phyloP scores from a whole-genome alignment of 2,329 filamentous ascomycete species.

The Diaporthe capsici region DNA sequence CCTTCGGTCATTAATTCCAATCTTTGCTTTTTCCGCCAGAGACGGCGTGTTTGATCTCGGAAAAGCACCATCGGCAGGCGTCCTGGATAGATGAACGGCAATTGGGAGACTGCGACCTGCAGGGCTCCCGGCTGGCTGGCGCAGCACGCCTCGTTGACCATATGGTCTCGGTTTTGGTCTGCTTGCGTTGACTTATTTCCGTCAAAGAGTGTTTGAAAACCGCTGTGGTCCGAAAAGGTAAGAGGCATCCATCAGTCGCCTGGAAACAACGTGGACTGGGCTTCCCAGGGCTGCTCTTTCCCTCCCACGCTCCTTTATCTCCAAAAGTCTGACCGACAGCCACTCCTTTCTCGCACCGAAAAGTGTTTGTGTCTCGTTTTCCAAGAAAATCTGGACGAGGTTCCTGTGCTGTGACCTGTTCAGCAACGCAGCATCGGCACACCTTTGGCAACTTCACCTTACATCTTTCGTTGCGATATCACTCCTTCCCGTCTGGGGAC shows the following conservation, averaged over 20 bases:
- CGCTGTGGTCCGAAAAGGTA: neutral
- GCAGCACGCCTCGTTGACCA: slow-evolving; percentile 7
- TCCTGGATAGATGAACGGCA: slow-evolving; percentile 21
- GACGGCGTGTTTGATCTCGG: slow-evolving; percentile 24
- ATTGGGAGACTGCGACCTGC: slow-evolving; percentile 1
- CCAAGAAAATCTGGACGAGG: neutral
- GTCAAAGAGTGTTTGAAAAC: neutral
- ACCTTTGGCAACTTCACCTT: slow-evolving; percentile 1
- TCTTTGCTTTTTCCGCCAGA: slow-evolving; percentile 21
- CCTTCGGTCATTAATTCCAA: neutral
- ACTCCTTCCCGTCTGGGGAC: neutral
- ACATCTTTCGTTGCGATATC: neutral
- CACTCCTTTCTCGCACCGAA: neutral
- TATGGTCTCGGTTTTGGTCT: neutral
- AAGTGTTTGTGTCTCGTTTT: neutral
- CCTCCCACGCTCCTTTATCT: neutral
- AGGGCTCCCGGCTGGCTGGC: slow-evolving; percentile 7
- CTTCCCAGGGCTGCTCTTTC: slow-evolving; percentile 13
- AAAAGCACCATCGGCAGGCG: slow-evolving; percentile 13
- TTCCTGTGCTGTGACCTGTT: neutral
- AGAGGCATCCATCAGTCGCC: neutral
- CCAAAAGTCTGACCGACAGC: neutral
- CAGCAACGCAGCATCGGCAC: neutral
- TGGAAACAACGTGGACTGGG: slow-evolving; percentile 8
- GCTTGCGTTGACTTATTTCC: neutral